A percentile compares a stretch with the other conserved stretches of the same genome.
These are phyloP conservation scores for Cyclaneusma minus DNA, from an alignment of 2,329 filamentous ascomycete genomes.

Conservation along the genomic window DNA sequence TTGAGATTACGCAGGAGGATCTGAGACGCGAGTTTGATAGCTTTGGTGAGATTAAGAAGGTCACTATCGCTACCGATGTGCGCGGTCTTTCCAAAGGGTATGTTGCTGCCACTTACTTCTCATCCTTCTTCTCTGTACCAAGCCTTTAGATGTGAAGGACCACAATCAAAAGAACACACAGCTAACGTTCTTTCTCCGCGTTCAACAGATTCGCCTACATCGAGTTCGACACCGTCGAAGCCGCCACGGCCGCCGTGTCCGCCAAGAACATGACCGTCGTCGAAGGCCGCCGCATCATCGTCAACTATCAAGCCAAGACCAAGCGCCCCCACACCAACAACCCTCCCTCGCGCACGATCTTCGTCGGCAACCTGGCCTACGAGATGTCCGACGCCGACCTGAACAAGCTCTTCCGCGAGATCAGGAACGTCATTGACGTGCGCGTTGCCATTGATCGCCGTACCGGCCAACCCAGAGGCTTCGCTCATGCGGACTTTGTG, in stretches of 20 bases:
- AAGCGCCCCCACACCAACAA: constrained; percentile 12
- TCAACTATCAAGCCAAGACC: constrained; percentile 33
- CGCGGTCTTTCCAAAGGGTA: constrained; percentile 57
- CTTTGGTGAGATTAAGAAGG: constrained; percentile 37
- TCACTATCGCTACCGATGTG: constrained; percentile 41
- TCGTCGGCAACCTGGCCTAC: constrained; percentile 75
- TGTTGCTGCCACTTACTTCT: constrained; percentile 10
- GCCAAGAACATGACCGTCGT: constrained; percentile 42
- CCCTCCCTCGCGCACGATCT: constrained; percentile 50
- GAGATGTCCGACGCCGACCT: constrained; percentile 75
- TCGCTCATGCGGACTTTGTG: constrained; percentile 69
- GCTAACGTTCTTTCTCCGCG: constrained; percentile 7
- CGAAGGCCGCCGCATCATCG: constrained; percentile 46
- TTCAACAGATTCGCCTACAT: constrained; percentile 50
- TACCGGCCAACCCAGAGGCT: constrained; percentile 69
- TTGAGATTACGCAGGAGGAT: constrained; percentile 46
- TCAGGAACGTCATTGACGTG: constrained; percentile 58
- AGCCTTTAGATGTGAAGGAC: neutral
- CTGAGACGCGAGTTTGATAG: constrained; percentile 39
- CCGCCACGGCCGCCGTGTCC: constrained; percentile 38
- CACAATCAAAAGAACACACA: neutral
- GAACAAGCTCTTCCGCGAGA: constrained; percentile 57
- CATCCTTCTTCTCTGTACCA: constrained; percentile 1
- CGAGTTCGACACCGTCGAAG: constrained; percentile 35
- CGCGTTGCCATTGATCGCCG: constrained; percentile 70